Evolutionary conservation across 1,284 basidiomycete genomes (phyloP).

Genomic region (Ustilago trichophora): DNA sequence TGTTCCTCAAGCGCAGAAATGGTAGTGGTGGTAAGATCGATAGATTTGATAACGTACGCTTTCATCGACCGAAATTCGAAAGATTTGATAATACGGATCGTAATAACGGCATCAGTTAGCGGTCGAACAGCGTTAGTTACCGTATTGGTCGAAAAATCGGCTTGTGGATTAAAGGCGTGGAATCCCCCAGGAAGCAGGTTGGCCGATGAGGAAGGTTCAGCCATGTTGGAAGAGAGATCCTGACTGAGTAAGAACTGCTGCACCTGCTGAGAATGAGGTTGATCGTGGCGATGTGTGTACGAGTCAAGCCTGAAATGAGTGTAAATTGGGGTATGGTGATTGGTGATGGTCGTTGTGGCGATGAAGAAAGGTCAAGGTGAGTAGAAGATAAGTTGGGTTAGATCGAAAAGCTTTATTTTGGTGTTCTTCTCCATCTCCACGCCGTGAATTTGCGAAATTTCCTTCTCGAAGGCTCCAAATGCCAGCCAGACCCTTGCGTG

Average conservation of each 20-base stretch:
- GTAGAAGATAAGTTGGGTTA: too few relatives aligned
- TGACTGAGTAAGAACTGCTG: too few relatives aligned
- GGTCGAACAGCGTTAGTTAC: constrained; percentile 77
- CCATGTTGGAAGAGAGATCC: too few relatives aligned
- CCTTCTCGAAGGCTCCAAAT: constrained; percentile 27
- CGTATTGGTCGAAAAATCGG: constrained; percentile 69
- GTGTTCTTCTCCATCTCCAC: too few relatives aligned
- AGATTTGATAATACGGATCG: constrained; percentile 92
- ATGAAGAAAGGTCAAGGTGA: not conserved
- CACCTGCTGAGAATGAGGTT: too few relatives aligned
- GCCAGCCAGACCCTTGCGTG: not conserved
- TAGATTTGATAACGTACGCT: constrained; percentile 80
- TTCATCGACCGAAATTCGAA: constrained; percentile 92
- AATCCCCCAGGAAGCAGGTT: constrained; percentile 33
- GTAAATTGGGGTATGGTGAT: too few relatives aligned
- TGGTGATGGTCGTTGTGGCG: too few relatives aligned
- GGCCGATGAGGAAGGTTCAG: not conserved
- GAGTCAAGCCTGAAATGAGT: too few relatives aligned
- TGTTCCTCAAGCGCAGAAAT: constrained; percentile 80
- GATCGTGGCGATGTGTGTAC: too few relatives aligned
- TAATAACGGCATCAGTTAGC: constrained; percentile 79
- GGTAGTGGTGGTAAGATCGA: constrained; percentile 82
- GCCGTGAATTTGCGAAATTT: too few relatives aligned
- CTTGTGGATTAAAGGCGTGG: constrained; percentile 52
- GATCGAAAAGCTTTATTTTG: too few relatives aligned